Conservation (phyloP, 768 basidiomycete genomes). For the Imleria badia region DNA sequence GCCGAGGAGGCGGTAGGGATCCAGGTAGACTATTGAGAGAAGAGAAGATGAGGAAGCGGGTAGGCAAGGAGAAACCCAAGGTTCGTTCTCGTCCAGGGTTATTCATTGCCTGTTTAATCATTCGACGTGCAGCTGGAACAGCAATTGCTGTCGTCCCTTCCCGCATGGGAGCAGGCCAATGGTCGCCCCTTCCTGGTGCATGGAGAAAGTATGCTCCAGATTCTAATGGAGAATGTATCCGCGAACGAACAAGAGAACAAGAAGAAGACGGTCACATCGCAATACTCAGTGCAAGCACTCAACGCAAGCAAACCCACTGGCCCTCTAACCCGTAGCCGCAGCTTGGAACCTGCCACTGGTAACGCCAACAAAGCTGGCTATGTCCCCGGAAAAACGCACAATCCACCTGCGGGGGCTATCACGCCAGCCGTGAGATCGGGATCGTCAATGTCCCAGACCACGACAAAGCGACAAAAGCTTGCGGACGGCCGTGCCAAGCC, state of each 20-base stretch:
- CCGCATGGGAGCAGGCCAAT: conserved; percentile 81
- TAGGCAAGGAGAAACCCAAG: conserved; percentile 88
- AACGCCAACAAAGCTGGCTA: conserved; percentile 22
- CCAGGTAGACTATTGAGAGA: conserved; percentile 86
- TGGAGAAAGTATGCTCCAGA: conserved; percentile 76
- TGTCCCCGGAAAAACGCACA: conserved; percentile 31
- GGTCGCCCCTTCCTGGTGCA: conserved; percentile 79
- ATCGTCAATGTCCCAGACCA: conserved; percentile 41
- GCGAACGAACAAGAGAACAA: conserved; percentile 82
- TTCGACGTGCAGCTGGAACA: conserved; percentile 77
- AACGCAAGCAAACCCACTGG: conserved; percentile 19
- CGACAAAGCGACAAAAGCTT: conserved; percentile 63
- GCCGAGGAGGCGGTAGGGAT: conserved; percentile 71
- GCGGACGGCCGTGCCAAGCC: conserved; percentile 37
- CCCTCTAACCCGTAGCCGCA: conserved; percentile 26
- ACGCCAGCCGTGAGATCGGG: conserved; percentile 63
- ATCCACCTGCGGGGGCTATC: conserved; percentile 36
- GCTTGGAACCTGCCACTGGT: conserved; percentile 22
- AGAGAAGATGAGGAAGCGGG: conserved; percentile 96
- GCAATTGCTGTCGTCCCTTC: conserved; percentile 75
- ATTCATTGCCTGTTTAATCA: not conserved
- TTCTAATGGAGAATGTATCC: conserved; percentile 71
- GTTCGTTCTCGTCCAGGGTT: conserved; percentile 39
- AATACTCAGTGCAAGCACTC: conserved; percentile 32
- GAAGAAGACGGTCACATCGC: conserved; percentile 44